Evolutionary conservation across 768 basidiomycete species (phyloP).

Genomic region (Boletus sp.): DNA sequence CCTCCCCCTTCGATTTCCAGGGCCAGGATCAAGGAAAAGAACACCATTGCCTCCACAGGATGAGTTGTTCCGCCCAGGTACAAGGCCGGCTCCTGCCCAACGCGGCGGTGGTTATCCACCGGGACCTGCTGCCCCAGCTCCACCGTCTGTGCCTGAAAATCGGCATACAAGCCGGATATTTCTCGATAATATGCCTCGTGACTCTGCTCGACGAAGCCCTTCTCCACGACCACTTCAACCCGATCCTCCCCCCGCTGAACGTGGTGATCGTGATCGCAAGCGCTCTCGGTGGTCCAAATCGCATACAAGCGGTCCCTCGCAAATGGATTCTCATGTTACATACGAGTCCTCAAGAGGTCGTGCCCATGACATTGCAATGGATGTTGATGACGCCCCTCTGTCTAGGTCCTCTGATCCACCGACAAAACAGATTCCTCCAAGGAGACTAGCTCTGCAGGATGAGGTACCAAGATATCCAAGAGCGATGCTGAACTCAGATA

Average conservation of each 20-base stretch:
- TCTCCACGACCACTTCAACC: slow-evolving; percentile 12
- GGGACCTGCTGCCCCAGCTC: neutral
- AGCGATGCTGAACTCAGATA: slow-evolving; percentile 33
- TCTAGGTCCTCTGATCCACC: slow-evolving; percentile 21
- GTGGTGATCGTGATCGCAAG: slow-evolving; percentile 14
- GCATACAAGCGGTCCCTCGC: slow-evolving; percentile 8
- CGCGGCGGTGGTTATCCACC: slow-evolving; percentile 9
- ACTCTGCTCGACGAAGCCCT: slow-evolving; percentile 12
- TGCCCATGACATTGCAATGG: slow-evolving; percentile 21
- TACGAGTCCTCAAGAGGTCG: slow-evolving; percentile 23
- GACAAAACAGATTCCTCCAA: slow-evolving; percentile 12
- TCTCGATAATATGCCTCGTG: slow-evolving; percentile 3
- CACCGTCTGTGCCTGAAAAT: slow-evolving; percentile 8
- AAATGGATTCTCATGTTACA: slow-evolving; percentile 11
- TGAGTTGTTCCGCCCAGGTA: slow-evolving; percentile 25
- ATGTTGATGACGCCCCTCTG: slow-evolving; percentile 26
- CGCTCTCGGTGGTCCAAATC: slow-evolving; percentile 17
- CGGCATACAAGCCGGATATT: neutral
- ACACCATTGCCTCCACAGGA: slow-evolving; percentile 37
- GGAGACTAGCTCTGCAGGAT: slow-evolving; percentile 21
- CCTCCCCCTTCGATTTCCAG: slow-evolving; percentile 21
- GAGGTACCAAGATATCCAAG: slow-evolving; percentile 35
- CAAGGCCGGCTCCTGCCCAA: slow-evolving; percentile 11
- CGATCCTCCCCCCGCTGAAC: slow-evolving; percentile 2
- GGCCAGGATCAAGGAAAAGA: slow-evolving; percentile 33